Percentiles rank a stretch among this genome's conserved stretches.
These are phyloP conservation scores for Colletotrichum liaoningense DNA, from an alignment of 2,329 filamentous ascomycete species.

Conservation along the genomic window DNA sequence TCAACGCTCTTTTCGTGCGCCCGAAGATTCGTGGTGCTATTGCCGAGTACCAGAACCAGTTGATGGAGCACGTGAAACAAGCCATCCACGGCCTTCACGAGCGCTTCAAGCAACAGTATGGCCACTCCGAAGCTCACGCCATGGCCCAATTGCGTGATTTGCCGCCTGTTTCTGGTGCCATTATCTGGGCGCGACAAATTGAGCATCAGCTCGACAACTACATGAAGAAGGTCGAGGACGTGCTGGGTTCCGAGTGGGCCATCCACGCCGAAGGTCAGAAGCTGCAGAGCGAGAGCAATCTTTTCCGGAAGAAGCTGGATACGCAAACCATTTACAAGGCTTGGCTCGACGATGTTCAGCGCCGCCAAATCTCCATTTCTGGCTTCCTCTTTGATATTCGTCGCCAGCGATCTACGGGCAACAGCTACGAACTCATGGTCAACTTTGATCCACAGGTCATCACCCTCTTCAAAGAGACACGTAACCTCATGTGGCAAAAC, in stretches of 20 bases:
- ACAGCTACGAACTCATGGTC: constrained; percentile 87
- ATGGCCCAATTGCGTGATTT: constrained; percentile 98
- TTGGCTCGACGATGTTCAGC: constrained; percentile 91
- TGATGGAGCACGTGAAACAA: constrained; percentile 97
- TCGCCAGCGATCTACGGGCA: constrained; percentile 89
- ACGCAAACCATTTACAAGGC: constrained; percentile 94
- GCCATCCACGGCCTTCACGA: constrained; percentile 95
- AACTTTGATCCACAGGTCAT: constrained; percentile 99
- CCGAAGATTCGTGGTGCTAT: constrained; percentile 99
- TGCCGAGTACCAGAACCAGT: constrained; percentile 95
- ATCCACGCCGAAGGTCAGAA: constrained; percentile 96
- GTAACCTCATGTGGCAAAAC: constrained; percentile 94
- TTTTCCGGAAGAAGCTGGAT: constrained; percentile 97
- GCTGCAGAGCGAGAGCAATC: constrained; percentile 87
- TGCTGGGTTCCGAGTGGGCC: constrained; percentile 94
- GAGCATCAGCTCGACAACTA: constrained; percentile 95
- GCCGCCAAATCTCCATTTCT: constrained; percentile 90
- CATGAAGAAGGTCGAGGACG: constrained; percentile 99
- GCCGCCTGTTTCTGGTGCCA: constrained; percentile 94
- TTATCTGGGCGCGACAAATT: constrained; percentile 98
- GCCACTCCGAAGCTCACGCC: constrained; percentile 95
- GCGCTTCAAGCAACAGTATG: constrained; percentile 98
- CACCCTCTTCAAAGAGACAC: constrained; percentile 97
- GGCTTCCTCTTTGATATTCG: constrained; percentile 92
- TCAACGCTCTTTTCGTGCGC: constrained; percentile 97